Evolutionary conservation across 108 stramenopile genomes (phyloP), one percentile per base, ranked within the genome.

Genomic region (Nitzschia palea): DNA sequence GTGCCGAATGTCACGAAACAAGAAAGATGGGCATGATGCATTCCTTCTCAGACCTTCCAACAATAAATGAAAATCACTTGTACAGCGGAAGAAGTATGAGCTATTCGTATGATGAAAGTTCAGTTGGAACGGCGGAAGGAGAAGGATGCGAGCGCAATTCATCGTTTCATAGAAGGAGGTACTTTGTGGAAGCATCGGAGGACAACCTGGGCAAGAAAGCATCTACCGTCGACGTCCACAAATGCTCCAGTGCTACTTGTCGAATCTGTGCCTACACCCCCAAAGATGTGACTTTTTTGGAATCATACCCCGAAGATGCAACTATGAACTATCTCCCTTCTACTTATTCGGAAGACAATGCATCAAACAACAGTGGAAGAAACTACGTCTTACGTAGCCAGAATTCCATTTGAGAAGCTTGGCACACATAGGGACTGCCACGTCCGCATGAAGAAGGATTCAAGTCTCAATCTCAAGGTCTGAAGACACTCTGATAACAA

Each of bases 141-240:
- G 44, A 47, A n/a, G 63, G 31, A 4, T 44, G 52, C 22, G 53
- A 4, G 15, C 37, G 30, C 10, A 63, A 73, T 23, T 32, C 31
- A 28, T 74, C 73, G 17, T 25, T 36, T 28, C 48, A 58, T 31
- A 55, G 73, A 17, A 74, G 67, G 36, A 42, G 0, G 22, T 20
- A 57, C 32, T 32, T 66, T 12, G 59, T 74, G 3, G 14, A 52
- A 8, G 34, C 73, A 1, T 32, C 40, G 22, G 14, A 52, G 12
- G 33, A 12, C 2, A 48, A 59, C 26, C 60, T 83, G 10, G 70
- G 73, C 0, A 23, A 34, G 17, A 66, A 73, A 50, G 70, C 65
- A 25, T 72, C 70, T 9, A 60, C 43, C 8, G 74, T 76, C 12
- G 74, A 83, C 48, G 82, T 83, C 2, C 82, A 83, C 35, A 35